Base-by-base conservation (phyloP, 495 filamentous ascomycete genomes). In the Astrothelium macrocarpum region DNA sequence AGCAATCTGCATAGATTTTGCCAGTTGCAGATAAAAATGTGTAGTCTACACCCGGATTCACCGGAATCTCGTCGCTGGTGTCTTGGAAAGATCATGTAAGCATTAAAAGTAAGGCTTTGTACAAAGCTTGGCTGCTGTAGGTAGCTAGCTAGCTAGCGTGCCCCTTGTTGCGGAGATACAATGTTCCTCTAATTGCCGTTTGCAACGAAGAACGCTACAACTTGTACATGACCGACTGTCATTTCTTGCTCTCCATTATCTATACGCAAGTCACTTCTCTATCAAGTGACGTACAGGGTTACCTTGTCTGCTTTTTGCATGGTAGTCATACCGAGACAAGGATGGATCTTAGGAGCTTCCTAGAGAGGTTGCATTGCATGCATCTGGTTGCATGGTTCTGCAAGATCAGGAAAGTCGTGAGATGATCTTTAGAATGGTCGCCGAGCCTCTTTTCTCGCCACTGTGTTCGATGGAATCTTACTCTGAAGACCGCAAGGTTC, bases 271-370 rank as follows among this genome's bases (percentile, higher is more conserved):
- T 14, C 34, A 14, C 34, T 39, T 39, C 5, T 5, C 14, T 5
- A 39, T 5, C 34, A 5, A 14, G 34, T 5, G 34, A 5, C 34
- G 5, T 14, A 5, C 34, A 5, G 5, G 34, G 14, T 39, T 5
- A 39, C 34, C 34, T 39, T n/a, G n/a, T n/a, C n/a, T n/a, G n/a
- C n/a, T n/a, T n/a, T n/a, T n/a, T n/a, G n/a, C n/a, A n/a, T n/a
- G n/a, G n/a, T n/a, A n/a, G n/a, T n/a, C n/a, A 39, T 71, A 20
- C 3, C 10, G n/a, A 20, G 49, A 16, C 49, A 56, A 10, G 49
- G 25, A 56, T 56, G 49, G 11, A 2, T 5, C 49, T 9, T 0
- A 7, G 49, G 9, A 56, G 7, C 25, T 56, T 56, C 25, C 25
- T 56, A 56, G 49, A 16, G 5, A 56, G 23, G 49, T 56, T 56